Evolutionary conservation across 1,139 yeast genomes (phyloP), one percentile per base, ranked within the genome.

Genomic region (Sugiyamaella pinicola): DNA sequence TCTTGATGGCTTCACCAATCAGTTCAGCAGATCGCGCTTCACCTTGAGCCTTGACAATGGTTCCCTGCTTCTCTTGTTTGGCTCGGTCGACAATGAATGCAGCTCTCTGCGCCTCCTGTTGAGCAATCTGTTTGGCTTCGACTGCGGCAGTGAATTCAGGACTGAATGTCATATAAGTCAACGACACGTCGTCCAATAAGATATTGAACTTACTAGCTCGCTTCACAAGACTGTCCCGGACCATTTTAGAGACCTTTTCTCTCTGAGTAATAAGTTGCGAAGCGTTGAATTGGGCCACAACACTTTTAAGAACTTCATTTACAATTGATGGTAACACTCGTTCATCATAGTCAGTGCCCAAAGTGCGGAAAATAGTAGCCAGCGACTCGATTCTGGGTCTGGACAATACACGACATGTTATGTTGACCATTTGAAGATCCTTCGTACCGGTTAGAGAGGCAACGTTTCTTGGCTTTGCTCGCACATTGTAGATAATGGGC

Each of bases 91-190:
- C 99, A 49, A 93, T 78, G 63, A 91, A 95, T 0, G 98, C 97
- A 12, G 99, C 98, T 71, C 96, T 84, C 75, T 93, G 97, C 26
- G 99, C 98, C 70, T 93, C 99, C 76, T 93, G 99, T 74, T 95
- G 99, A 33, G 99, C 99, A 71, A 93, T 93, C 75, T 93, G 99
- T 74, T 93, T 93, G 55, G 97, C 96, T 75, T 93, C 99, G 51
- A 93, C 99, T 2, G 99, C 99, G 46, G 86, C 84, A 52, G 98
- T 91, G 72, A 93, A 93, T 72, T 93, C 99, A 22, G 99, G 99
- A 2, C 96, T 87, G 72, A 93, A 93, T 1, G 97, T 88, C 97
- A 93, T 95, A 66, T 76, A 87, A 2, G 98, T 93, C 68, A 91
- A 80, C 5, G 99, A 93, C 47, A 95, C 99, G 73, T 93, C 99